Evolutionary conservation across 1,284 basidiomycete genomes (phyloP).

Genomic region (Waitea zeae): DNA sequence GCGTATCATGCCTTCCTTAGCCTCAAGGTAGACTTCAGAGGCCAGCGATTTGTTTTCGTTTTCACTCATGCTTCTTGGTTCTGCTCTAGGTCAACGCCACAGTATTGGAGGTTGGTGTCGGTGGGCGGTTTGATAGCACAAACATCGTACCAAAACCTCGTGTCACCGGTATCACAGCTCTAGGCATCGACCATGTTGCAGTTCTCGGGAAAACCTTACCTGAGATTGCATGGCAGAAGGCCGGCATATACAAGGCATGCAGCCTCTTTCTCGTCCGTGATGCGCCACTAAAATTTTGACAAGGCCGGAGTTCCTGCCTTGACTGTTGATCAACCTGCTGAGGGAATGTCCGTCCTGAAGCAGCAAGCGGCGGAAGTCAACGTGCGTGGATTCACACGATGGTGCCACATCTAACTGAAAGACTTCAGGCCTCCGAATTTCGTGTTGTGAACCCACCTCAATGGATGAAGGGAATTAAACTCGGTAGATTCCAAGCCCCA

Average conservation of each 20-base stretch:
- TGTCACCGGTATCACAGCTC: conserved; percentile 77
- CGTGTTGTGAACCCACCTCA: conserved; percentile 30
- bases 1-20: conserved; percentile 85
- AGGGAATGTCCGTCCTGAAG: conserved; percentile 51
- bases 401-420: conserved; percentile 1
- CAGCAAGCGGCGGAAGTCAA: conserved; percentile 50
- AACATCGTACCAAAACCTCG: conserved; percentile 88
- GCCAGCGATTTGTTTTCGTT: background rate
- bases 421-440: conserved; percentile 43
- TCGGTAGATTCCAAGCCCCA: too few relatives aligned
- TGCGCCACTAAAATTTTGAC: background rate
- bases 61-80: background rate
- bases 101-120: conserved; percentile 93
- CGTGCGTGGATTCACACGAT: conserved; percentile 17
- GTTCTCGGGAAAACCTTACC: conserved; percentile 81
- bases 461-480: conserved; percentile 32
- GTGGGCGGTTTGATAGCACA: conserved; percentile 90
- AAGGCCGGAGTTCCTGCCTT: conserved; percentile 75
- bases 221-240: conserved; percentile 93
- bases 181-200: conserved; percentile 89
- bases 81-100: conserved; percentile 57
- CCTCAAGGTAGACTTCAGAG: conserved; percentile 28
- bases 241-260: conserved; percentile 84
- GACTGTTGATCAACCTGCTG: conserved; percentile 60
- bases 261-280: background rate